Conservation (phyloP, 139 green algal genomes). For the Picochlorum sp. region DNA sequence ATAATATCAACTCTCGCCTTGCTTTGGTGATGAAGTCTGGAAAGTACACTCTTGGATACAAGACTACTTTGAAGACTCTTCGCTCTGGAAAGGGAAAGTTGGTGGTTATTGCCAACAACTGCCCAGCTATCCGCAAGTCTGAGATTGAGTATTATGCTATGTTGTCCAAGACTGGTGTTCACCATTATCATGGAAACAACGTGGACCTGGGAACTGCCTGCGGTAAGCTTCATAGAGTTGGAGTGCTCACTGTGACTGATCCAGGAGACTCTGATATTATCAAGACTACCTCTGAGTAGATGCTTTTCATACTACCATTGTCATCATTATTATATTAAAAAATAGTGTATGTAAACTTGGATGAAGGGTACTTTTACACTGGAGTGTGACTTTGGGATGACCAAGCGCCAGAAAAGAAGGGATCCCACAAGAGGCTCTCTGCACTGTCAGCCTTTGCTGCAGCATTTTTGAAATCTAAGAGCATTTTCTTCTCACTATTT, state of each 20-base stretch:
- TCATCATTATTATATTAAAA: neutral
- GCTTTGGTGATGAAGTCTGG: constrained; percentile 98
- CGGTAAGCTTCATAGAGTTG: constrained; percentile 92
- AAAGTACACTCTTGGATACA: constrained; percentile 98
- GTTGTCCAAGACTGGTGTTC: constrained; percentile 96
- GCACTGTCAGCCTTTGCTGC: too few relatives aligned
- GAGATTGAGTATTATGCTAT: constrained; percentile 99
- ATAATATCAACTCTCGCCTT: constrained; percentile 94
- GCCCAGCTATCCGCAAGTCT: constrained; percentile 84
- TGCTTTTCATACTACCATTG: neutral
- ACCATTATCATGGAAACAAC: constrained; percentile 99
- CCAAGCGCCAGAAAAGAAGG: too few relatives aligned
- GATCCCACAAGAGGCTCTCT: too few relatives aligned
- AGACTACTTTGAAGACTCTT: constrained; percentile 96
- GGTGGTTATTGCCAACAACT: constrained; percentile 97
- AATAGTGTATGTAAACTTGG: constrained; percentile 4
- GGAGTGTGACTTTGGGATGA: too few relatives aligned
- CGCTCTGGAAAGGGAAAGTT: constrained; percentile 95
- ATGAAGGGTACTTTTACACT: neutral
- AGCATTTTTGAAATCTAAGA: too few relatives aligned
- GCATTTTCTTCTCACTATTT: too few relatives aligned
- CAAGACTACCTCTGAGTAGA: constrained; percentile 46
- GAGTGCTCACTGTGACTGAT: constrained; percentile 92
- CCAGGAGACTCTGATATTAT: constrained; percentile 93
- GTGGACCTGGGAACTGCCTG: constrained; percentile 97